Percentiles rank a stretch among this genome's conserved stretches.
phyloP scores from a whole-genome alignment of 345 rosid genomes.

The Salix dunnii region DNA sequence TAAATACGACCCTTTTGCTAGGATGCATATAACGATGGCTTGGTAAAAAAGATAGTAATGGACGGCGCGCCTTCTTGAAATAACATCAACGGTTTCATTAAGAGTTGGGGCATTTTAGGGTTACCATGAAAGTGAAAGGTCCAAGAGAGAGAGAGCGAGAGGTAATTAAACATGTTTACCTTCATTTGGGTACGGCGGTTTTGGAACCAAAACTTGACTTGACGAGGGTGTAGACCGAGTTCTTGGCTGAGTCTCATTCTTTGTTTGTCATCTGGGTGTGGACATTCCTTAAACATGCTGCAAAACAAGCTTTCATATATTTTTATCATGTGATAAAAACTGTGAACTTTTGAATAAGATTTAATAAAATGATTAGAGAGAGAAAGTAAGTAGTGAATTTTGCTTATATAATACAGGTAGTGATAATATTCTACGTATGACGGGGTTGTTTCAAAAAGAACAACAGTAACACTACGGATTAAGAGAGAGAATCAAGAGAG shows the following conservation, averaged over 20 bases:
- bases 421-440: background rate
- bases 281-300: conserved; percentile 89
- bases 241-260: conserved; percentile 80
- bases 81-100: conserved; percentile 9
- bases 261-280: conserved; percentile 96
- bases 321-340: background rate
- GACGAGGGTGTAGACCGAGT: conserved; percentile 89
- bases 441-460: background rate
- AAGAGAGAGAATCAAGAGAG: background rate
- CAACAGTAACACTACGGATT: background rate
- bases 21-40: conserved; percentile 19
- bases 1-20: conserved; percentile 27
- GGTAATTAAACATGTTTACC: conserved; percentile 31
- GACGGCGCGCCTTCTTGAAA: conserved; percentile 31
- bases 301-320: conserved; percentile 13
- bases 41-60: background rate
- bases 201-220: conserved; percentile 99
- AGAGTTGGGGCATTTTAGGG: conserved; percentile 10
- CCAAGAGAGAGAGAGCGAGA: background rate
- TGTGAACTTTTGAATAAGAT: background rate
- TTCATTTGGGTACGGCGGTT: conserved; percentile 96
- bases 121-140: background rate
- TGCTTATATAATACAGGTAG: background rate
- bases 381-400: background rate
- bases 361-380: background rate